These are phyloP conservation scores for Lachancea thermotolerans DNA, from an alignment of 805 yeast species.

Conservation along the genomic window DNA sequence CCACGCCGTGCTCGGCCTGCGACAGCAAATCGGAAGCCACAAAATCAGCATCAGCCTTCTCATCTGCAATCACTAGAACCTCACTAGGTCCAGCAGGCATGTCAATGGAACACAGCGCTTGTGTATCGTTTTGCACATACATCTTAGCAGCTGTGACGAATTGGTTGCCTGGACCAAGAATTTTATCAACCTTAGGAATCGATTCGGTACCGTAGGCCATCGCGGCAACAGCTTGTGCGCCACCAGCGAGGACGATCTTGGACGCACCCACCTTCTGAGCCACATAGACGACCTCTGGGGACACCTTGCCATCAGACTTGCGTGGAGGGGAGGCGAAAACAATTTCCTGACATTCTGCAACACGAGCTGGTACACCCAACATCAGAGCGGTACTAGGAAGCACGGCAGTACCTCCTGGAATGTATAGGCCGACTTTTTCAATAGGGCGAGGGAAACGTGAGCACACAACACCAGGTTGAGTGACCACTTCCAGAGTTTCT, in stretches of 20 bases:
- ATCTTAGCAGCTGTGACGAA: slow-evolving; percentile 99
- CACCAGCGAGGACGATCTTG: slow-evolving; percentile 91
- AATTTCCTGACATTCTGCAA: slow-evolving; percentile 93
- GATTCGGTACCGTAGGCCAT: slow-evolving; percentile 97
- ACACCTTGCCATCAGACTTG: slow-evolving; percentile 72
- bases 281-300: slow-evolving; percentile 96
- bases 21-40: slow-evolving; percentile 95
- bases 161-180: slow-evolving; percentile 98
- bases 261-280: slow-evolving; percentile 94
- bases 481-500: slow-evolving; percentile 74
- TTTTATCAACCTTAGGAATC: slow-evolving; percentile 91
- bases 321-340: slow-evolving; percentile 94
- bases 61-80: slow-evolving; percentile 92
- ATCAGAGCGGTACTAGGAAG: slow-evolving; percentile 96
- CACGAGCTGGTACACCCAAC: slow-evolving; percentile 98
- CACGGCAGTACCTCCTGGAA: slow-evolving; percentile 99
- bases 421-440: slow-evolving; percentile 88
- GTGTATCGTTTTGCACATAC: slow-evolving; percentile 92
- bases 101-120: slow-evolving; percentile 91
- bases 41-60: slow-evolving; percentile 81
- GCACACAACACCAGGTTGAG: slow-evolving; percentile 89
- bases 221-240: slow-evolving; percentile 98
- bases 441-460: slow-evolving; percentile 94
- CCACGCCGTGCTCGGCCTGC: slow-evolving; percentile 98
- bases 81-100: slow-evolving; percentile 99